Evolutionary conservation across 805 yeast species (phyloP).

Genomic region (Hanseniaspora clermontiae): DNA sequence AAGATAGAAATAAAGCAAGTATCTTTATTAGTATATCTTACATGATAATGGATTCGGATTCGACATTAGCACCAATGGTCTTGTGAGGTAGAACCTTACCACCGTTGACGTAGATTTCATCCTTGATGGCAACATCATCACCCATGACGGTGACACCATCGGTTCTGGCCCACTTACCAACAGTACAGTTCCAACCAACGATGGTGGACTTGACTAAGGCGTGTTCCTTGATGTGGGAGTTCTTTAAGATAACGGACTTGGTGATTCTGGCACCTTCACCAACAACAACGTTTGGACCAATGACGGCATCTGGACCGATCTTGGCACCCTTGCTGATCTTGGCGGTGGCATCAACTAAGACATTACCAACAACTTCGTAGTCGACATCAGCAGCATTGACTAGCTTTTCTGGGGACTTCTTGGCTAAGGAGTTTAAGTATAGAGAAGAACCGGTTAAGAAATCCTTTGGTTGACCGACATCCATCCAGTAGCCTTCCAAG

Average conservation of each 20-base stretch:
- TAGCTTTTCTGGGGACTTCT: slow-evolving; percentile 62
- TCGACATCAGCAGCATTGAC: slow-evolving; percentile 38
- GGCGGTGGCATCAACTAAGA: slow-evolving; percentile 88
- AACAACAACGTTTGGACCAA: slow-evolving; percentile 89
- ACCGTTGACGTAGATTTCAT: slow-evolving; percentile 97
- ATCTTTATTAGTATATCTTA: slow-evolving; percentile 26
- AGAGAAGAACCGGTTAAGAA: slow-evolving; percentile 91
- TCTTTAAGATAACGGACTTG: slow-evolving; percentile 82
- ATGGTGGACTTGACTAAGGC: slow-evolving; percentile 96
- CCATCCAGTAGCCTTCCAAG: slow-evolving; percentile 99
- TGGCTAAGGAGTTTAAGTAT: slow-evolving; percentile 74
- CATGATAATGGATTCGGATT: slow-evolving; percentile 97
- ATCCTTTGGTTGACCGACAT: slow-evolving; percentile 99
- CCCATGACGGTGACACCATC: slow-evolving; percentile 97
- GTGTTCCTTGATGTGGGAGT: slow-evolving; percentile 88
- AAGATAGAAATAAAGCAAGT: not conserved
- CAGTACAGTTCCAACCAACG: slow-evolving; percentile 97
- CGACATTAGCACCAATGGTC: slow-evolving; percentile 89
- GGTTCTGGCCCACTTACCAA: slow-evolving; percentile 97
- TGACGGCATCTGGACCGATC: slow-evolving; percentile 95
- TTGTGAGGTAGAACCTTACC: slow-evolving; percentile 99
- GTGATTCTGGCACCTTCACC: slow-evolving; percentile 99
- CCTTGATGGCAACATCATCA: slow-evolving; percentile 97
- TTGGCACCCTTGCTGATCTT: slow-evolving; percentile 83
- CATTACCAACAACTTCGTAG: slow-evolving; percentile 75